Evolutionary conservation across 1,139 yeast genomes (phyloP).

Genomic region (Zygosaccharomyces sapae): DNA sequence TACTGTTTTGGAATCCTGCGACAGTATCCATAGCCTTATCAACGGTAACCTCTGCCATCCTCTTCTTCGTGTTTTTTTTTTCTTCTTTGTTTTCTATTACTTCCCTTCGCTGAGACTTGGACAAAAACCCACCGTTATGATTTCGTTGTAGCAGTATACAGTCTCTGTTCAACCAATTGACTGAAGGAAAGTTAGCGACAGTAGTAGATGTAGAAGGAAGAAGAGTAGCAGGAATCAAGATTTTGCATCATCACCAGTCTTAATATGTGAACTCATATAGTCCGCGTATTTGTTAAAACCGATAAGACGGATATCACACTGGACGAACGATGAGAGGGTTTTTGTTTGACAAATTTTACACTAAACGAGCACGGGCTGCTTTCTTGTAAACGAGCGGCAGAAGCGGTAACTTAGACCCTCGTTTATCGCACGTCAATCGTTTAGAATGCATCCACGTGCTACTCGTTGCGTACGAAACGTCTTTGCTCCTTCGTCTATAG

Average conservation of each 20-base stretch:
- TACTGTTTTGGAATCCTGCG: conserved; percentile 13
- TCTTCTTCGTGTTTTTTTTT: background rate
- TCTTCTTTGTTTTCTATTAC: background rate
- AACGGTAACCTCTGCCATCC: conserved; percentile 11
- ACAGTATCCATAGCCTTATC: conserved; percentile 5
- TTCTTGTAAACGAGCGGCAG: no score
- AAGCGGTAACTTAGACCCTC: no score
- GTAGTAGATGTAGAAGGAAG: no score
- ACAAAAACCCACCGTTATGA: no score
- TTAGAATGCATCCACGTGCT: background rate
- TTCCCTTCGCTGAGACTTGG: background rate
- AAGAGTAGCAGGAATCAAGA: no score
- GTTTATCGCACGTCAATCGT: background rate
- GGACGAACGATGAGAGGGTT: background rate
- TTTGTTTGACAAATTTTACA: background rate
- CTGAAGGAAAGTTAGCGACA: no score
- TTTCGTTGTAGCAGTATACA: no score
- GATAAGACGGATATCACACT: background rate
- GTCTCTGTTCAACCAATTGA: no score
- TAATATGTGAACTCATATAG: no score
- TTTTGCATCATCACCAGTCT: no score
- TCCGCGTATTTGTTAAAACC: background rate
- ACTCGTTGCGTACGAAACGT: background rate
- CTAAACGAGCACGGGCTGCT: background rate
- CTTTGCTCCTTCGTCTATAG: background rate